Base-by-base conservation (phyloP, 345 rosid species). In the Salix dunnii region DNA sequence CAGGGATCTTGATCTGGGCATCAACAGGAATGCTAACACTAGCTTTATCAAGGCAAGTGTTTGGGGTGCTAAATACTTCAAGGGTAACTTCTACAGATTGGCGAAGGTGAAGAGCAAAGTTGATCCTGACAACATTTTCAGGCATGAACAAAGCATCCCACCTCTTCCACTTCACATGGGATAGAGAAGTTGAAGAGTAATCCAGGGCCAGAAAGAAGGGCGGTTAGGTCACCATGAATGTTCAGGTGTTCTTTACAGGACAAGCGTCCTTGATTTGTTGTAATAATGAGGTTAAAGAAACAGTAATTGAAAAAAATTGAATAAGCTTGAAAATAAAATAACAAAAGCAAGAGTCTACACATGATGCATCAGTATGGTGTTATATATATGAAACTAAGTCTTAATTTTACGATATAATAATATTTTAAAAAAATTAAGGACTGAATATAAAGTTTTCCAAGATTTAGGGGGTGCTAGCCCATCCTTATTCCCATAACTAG, bases 91-190 rank as follows among this genome's bases (percentile, higher is more conserved):
- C 68, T 14, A 64, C 33, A 27, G 68, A 30, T 64, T 64, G 68
- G 35, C n/a, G 17, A 1, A 5, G 0, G 68, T 64, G 40, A 64
- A 64, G 38, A 64, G 21, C 9, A 17, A 16, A 7, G 68, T n/a
- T 12, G 68, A 40, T 72, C 38, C 62, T 58, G 62, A 58, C 23
- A 58, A 58, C 28, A 58, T 58, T 10, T 58, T 58, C 62, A 58
- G 62, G 55, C 77, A 74, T 80, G 87, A 87, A 70, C 35, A 79
- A 17, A 62, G 64, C 71, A 69, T 61, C 36, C 7, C 14, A 4
- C 72, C 53, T 51, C 46, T 76, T 71, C 62, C 62, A 23, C 27
- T 58, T 23, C 14, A 58, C 28, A n/a, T 58, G 62, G 9, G 62
- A 23, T 58, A 58, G 23, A 23, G 62, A n/a, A 58, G 62, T 5